Base-by-base conservation (phyloP, 2,329 filamentous ascomycete genomes). In the Colletotrichum higginsianum region DNA sequence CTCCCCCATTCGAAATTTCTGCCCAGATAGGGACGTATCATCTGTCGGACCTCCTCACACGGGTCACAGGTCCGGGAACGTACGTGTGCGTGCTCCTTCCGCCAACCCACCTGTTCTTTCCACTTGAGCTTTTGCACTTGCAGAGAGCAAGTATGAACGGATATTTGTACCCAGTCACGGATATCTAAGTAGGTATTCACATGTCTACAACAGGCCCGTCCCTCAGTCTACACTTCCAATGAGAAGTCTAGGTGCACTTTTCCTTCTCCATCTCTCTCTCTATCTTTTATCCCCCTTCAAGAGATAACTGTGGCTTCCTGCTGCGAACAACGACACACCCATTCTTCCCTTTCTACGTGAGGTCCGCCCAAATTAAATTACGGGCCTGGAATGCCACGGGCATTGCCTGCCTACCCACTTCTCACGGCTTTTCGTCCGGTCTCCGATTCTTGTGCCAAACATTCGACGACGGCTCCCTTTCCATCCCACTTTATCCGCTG, bases 11-110 rank as follows among this genome's bases (percentile, higher is more conserved):
- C 46, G 50, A 18, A 35, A n/a, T 53, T 67, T 63, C 68, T 71
- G 65, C 52, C 68, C 68, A 63, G 63, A 5, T 42, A 15, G 35
- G 52, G 57, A 71, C 64, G 64, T 71, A 62, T n/a, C 38, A 16
- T 21, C 4, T 35, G 38, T 44, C 21, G 8, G n/a, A 56, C 35
- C n/a, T 56, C 35, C 18, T 26, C 16, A 11, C 42, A 47, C 44
- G 30, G 30, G 16, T 53, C 18, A 16, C 52, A n/a, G 61, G 46
- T 63, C 50, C 66, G 30, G 30, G 30, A 35, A 35, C 30, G 30
- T 30, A 30, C 30, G 30, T 21, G 50, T 40, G n/a, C 16, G n/a
- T 26, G 35, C 35, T 61, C 58, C 44, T 61, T 12, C 61, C 49
- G 16, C 26, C 61, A 53, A 63, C 42, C 60, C 57, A 38, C 65